Percentiles rank a stretch among this genome's conserved stretches.
phyloP scores from a whole-genome alignment of 2,329 filamentous ascomycete species.

The Arachnomyces sp. region DNA sequence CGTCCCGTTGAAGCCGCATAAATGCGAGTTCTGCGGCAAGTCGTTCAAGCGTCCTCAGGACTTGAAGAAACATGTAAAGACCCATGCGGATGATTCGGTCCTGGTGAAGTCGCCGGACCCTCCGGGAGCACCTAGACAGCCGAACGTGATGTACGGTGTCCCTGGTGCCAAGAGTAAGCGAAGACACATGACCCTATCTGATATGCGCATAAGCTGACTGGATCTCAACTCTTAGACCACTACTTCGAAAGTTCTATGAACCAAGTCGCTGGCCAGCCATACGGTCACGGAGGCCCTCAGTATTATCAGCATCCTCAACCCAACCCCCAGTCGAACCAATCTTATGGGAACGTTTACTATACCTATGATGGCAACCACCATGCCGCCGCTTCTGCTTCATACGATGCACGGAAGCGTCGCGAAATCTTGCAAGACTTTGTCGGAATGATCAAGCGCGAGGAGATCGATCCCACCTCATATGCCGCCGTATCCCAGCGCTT shows the following conservation, averaged over 20 bases:
- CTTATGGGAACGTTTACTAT: slow-evolving; percentile 71
- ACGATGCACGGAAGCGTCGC: slow-evolving; percentile 75
- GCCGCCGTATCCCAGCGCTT: slow-evolving; percentile 83
- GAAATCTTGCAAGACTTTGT: slow-evolving; percentile 93
- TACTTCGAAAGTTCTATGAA: slow-evolving; percentile 48
- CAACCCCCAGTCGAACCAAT: slow-evolving; percentile 46
- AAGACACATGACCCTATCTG: background rate
- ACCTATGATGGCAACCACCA: slow-evolving; percentile 61
- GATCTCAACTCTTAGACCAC: slow-evolving; percentile 32
- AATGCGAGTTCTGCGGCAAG: slow-evolving; percentile 97
- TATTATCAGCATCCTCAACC: slow-evolving; percentile 50
- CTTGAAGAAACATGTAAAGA: slow-evolving; percentile 99
- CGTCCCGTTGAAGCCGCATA: slow-evolving; percentile 97
- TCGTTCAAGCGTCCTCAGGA: slow-evolving; percentile 98
- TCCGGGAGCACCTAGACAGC: slow-evolving; percentile 36
- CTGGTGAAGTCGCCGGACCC: slow-evolving; percentile 57
- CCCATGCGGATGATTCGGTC: slow-evolving; percentile 90
- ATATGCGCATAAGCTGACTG: slow-evolving; percentile 5
- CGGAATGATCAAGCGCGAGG: slow-evolving; percentile 80
- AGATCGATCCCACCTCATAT: slow-evolving; percentile 84
- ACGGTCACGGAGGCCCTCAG: slow-evolving; percentile 36
- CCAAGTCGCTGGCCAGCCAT: slow-evolving; percentile 37
- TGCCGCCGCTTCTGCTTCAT: slow-evolving; percentile 27
- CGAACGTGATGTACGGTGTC: slow-evolving; percentile 33
- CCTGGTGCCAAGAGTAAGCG: slow-evolving; percentile 29